These are phyloP conservation scores for Hemisphaericaspora lyxosophila DNA, from an alignment of 1,139 yeast genomes.

Conservation along the genomic window DNA sequence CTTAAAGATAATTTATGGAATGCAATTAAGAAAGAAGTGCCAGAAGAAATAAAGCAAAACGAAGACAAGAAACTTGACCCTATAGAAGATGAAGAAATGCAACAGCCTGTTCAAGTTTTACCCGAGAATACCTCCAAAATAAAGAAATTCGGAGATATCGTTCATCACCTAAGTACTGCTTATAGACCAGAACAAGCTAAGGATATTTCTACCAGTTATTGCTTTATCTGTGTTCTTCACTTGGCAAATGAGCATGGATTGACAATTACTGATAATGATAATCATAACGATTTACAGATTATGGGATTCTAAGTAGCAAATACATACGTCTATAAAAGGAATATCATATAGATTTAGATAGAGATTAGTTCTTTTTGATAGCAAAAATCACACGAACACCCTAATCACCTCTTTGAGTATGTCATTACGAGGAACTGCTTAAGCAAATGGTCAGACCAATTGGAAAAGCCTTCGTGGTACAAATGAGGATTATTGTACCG, in stretches of 20 bases:
- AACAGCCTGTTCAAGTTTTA: constrained; percentile 4
- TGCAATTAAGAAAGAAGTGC: constrained; percentile 34
- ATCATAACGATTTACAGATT: constrained; percentile 58
- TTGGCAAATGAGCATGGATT: constrained; percentile 88
- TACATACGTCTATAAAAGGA: too few relatives aligned
- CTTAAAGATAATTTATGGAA: constrained; percentile 86
- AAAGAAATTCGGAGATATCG: constrained; percentile 47
- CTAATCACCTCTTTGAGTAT: too few relatives aligned
- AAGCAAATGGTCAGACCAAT: too few relatives aligned
- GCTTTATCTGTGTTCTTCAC: constrained; percentile 81
- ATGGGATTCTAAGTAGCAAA: constrained; percentile 39
- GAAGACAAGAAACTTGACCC: constrained; percentile 10
- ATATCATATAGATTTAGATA: neutral
- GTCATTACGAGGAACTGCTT: too few relatives aligned
- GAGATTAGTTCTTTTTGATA: neutral
- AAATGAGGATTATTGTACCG: too few relatives aligned
- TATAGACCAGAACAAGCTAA: constrained; percentile 53
- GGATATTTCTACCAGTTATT: constrained; percentile 84
- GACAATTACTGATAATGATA: constrained; percentile 54
- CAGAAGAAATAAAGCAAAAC: constrained; percentile 9
- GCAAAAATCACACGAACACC: neutral
- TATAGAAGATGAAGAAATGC: constrained; percentile 10
- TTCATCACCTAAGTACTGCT: constrained; percentile 50
- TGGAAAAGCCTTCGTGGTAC: too few relatives aligned
- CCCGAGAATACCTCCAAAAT: constrained; percentile 7